Conservation (phyloP, 495 filamentous ascomycete genomes). For the Penicillium maclennaniae region DNA sequence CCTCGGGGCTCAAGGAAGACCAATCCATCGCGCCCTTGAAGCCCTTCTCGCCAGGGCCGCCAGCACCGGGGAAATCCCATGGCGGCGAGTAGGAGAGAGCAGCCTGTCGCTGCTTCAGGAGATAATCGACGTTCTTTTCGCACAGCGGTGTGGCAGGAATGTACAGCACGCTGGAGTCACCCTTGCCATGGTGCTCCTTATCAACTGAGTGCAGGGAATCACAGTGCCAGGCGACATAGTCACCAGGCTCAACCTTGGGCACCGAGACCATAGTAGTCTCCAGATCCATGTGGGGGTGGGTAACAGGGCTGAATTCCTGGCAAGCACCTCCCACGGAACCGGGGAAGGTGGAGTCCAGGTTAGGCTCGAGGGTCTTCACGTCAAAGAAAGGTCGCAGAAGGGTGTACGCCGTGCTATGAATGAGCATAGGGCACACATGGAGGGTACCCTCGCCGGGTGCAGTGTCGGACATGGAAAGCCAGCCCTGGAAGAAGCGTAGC, state of each 20-base stretch:
- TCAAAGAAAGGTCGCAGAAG: slow-evolving; percentile 84
- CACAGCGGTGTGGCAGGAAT: slow-evolving; percentile 83
- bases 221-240: slow-evolving; percentile 91
- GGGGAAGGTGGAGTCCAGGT: slow-evolving; percentile 51
- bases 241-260: slow-evolving; percentile 72
- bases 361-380: slow-evolving; percentile 44
- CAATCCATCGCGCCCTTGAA: slow-evolving; percentile 41
- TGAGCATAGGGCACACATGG: slow-evolving; percentile 75
- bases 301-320: slow-evolving; percentile 67
- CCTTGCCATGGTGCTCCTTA: slow-evolving; percentile 62
- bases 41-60: slow-evolving; percentile 43
- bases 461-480: slow-evolving; percentile 74
- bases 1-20: slow-evolving; percentile 38
- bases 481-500: slow-evolving; percentile 86
- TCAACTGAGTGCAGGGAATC: slow-evolving; percentile 82
- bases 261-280: slow-evolving; percentile 72
- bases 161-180: slow-evolving; percentile 78
- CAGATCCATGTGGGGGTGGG: slow-evolving; percentile 77
- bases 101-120: slow-evolving; percentile 62
- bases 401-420: slow-evolving; percentile 71
- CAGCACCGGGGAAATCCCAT: slow-evolving; percentile 62
- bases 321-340: slow-evolving; percentile 71
- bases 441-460: slow-evolving; percentile 74
- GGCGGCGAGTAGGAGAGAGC: slow-evolving; percentile 41
- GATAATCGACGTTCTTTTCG: slow-evolving; percentile 65